Conservation (phyloP, 805 yeast species). For the Wickerhamomyces canadensis region DNA sequence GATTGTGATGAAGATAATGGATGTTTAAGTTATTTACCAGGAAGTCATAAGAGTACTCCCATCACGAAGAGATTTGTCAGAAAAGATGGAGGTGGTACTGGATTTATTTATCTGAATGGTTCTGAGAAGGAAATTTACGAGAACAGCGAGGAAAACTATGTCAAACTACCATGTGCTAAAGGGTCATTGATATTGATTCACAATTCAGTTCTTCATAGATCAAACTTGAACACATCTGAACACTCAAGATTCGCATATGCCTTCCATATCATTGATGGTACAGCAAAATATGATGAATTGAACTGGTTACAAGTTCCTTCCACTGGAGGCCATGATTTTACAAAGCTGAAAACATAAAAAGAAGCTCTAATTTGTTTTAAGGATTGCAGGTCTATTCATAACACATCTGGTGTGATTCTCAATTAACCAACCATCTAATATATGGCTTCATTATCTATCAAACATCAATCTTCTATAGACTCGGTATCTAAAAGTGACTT, state of each 20-base stretch:
- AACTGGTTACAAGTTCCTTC: slow-evolving; percentile 82
- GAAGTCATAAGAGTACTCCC: slow-evolving; percentile 56
- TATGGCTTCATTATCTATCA: too few relatives aligned
- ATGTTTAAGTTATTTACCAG: slow-evolving; percentile 63
- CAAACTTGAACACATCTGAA: slow-evolving; percentile 50
- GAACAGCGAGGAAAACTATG: slow-evolving; percentile 34
- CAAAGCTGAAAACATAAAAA: slow-evolving; percentile 32
- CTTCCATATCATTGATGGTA: slow-evolving; percentile 74
- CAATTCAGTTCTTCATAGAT: slow-evolving; percentile 66
- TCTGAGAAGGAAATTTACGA: slow-evolving; percentile 20
- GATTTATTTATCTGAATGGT: slow-evolving; percentile 36
- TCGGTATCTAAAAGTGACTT: slow-evolving; percentile 1
- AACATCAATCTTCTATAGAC: not conserved
- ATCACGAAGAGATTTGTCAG: slow-evolving; percentile 61
- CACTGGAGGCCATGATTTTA: slow-evolving; percentile 56
- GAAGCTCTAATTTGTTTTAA: too few relatives aligned
- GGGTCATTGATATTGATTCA: slow-evolving; percentile 70
- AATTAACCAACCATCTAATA: too few relatives aligned
- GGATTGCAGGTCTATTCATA: too few relatives aligned
- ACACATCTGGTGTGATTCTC: too few relatives aligned
- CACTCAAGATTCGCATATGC: slow-evolving; percentile 71
- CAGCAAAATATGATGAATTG: slow-evolving; percentile 48
- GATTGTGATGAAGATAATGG: slow-evolving; percentile 67
- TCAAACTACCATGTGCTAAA: slow-evolving; percentile 55
- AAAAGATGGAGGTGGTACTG: slow-evolving; percentile 48